Conservation (phyloP, 1,284 basidiomycete genomes). For the Puccinia coronata region DNA sequence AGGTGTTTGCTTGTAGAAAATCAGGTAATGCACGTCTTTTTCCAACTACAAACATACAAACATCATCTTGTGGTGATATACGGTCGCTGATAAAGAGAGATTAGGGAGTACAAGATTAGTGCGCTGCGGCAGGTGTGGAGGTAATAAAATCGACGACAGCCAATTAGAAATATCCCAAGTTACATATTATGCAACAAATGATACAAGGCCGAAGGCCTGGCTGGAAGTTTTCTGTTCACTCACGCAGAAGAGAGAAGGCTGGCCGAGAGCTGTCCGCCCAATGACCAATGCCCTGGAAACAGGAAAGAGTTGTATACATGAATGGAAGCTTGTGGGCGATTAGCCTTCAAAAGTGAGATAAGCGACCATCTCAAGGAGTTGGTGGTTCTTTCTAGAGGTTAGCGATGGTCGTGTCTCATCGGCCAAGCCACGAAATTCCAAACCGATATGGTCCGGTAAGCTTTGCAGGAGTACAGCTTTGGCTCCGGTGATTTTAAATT, state of each 20-base stretch:
- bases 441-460: neutral
- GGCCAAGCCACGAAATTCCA: slow-evolving; percentile 5
- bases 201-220: neutral
- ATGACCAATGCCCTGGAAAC: slow-evolving; percentile 22
- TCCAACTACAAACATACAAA: neutral
- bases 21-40: neutral
- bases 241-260: neutral
- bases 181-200: neutral
- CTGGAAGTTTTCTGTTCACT: neutral
- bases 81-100: slow-evolving; percentile 18
- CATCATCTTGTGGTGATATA: neutral
- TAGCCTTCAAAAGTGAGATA: slow-evolving; percentile 1
- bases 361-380: neutral
- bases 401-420: slow-evolving; percentile 12
- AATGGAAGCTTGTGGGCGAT: slow-evolving; percentile 2
- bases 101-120: neutral
- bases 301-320: slow-evolving; percentile 11
- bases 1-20: neutral
- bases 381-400: neutral
- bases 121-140: slow-evolving; percentile 8
- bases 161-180: neutral
- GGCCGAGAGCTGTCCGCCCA: neutral
- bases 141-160: neutral
- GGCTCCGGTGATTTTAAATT: slow-evolving; percentile 2
- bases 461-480: slow-evolving; percentile 5